Conservation (phyloP, 2,329 filamentous ascomycete species). For the Curvularia lunata region DNA sequence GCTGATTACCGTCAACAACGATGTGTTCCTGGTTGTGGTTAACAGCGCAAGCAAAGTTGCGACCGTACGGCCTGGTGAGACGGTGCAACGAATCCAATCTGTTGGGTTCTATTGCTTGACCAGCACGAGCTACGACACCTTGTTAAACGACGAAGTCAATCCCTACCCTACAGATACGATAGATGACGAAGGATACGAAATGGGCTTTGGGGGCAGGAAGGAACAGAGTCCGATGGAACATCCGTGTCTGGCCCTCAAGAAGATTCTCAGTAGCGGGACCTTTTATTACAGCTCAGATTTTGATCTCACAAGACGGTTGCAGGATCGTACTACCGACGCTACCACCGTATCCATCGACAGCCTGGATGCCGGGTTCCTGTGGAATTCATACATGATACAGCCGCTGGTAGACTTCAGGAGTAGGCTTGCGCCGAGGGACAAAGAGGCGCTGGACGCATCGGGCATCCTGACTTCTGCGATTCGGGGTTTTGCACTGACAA, state of each 20-base stretch:
- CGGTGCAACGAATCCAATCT: conserved; percentile 81
- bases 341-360: conserved; percentile 88
- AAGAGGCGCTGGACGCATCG: conserved; percentile 80
- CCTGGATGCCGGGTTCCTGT: conserved; percentile 89
- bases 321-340: conserved; percentile 82
- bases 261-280: conserved; percentile 87
- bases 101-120: conserved; percentile 95
- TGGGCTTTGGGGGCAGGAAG: conserved; percentile 61
- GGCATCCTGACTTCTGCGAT: conserved; percentile 92
- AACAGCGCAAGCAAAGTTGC: conserved; percentile 80
- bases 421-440: conserved; percentile 75
- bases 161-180: conserved; percentile 61
- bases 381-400: conserved; percentile 99
- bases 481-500: conserved; percentile 85
- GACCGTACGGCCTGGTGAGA: conserved; percentile 84
- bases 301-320: conserved; percentile 89
- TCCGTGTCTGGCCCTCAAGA: conserved; percentile 88
- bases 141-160: conserved; percentile 65
- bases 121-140: conserved; percentile 82
- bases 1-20: conserved; percentile 79
- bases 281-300: conserved; percentile 99
- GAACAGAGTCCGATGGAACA: conserved; percentile 79
- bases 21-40: conserved; percentile 91
- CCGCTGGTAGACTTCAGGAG: conserved; percentile 89
- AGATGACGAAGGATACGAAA: conserved; percentile 60